Evolutionary conservation across 2,329 filamentous ascomycete species (phyloP).

Genomic region (Emmonsiellopsis sp.): DNA sequence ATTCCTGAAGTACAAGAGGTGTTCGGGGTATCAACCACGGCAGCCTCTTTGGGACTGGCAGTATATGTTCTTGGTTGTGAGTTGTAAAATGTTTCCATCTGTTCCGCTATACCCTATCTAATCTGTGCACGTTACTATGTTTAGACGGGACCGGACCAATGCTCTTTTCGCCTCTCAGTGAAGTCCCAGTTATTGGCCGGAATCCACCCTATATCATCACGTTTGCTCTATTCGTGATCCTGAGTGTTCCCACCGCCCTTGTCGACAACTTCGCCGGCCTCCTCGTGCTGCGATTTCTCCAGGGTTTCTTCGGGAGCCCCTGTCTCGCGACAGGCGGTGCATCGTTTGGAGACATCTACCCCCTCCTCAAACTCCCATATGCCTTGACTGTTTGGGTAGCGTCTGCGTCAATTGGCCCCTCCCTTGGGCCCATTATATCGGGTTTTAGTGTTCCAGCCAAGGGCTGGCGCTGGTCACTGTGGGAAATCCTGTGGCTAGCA

Average conservation of each 20-base stretch:
- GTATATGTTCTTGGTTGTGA: slow-evolving; percentile 39
- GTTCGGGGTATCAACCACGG: slow-evolving; percentile 39
- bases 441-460: slow-evolving; percentile 52
- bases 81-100: background rate
- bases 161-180: slow-evolving; percentile 37
- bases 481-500: slow-evolving; percentile 55
- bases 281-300: slow-evolving; percentile 44
- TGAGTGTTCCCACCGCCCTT: slow-evolving; percentile 41
- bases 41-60: slow-evolving; percentile 41
- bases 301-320: slow-evolving; percentile 42
- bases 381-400: slow-evolving; percentile 52
- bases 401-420: slow-evolving; percentile 37
- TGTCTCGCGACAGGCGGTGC: slow-evolving; percentile 39
- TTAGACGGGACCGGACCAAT: slow-evolving; percentile 38
- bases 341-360: slow-evolving; percentile 36
- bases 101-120: background rate
- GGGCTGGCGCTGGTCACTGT: slow-evolving; percentile 56
- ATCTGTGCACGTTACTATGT: slow-evolving; percentile 3
- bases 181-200: slow-evolving; percentile 43
- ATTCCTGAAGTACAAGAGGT: slow-evolving; percentile 25
- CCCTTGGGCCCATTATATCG: slow-evolving; percentile 52
- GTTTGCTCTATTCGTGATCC: slow-evolving; percentile 40
- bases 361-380: slow-evolving; percentile 39
- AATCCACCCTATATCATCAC: slow-evolving; percentile 43
- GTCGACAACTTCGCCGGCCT: slow-evolving; percentile 45